Evolutionary conservation across 78 protist genomes (phyloP).

Genomic region (Dictyostelium capitatum): DNA sequence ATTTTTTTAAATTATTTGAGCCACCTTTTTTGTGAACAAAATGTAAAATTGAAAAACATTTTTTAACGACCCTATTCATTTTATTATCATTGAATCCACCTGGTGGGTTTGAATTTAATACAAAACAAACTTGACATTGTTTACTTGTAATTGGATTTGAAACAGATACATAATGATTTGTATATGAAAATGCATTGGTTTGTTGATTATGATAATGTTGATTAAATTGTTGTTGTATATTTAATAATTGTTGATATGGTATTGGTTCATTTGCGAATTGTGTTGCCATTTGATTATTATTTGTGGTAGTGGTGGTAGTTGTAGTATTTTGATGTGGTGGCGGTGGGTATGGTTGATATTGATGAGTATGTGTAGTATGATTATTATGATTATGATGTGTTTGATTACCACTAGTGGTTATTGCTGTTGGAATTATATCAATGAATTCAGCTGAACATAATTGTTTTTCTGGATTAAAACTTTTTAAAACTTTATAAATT

Average conservation of each 20-base stretch:
- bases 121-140: constrained; percentile 39
- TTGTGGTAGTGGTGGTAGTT: neutral
- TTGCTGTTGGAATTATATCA: neutral
- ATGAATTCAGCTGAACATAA: neutral
- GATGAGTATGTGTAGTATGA: too few relatives aligned
- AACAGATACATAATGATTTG: neutral
- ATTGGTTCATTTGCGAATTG: too few relatives aligned
- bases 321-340: neutral
- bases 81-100: constrained; percentile 14
- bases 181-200: neutral
- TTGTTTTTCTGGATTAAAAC: constrained; percentile 8
- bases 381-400: neutral
- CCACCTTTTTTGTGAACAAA: neutral
- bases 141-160: neutral
- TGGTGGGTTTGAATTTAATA: neutral
- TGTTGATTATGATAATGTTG: neutral
- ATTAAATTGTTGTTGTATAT: neutral
- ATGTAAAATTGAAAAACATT: constrained; percentile 38
- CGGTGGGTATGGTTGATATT: neutral
- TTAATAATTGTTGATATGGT: too few relatives aligned
- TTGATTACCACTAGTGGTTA: neutral
- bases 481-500: constrained; percentile 6
- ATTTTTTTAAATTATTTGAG: neutral
- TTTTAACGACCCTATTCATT: constrained; percentile 41
- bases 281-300: neutral